Conservation (phyloP, 169 alveolate species). For the Babesia ovata region DNA sequence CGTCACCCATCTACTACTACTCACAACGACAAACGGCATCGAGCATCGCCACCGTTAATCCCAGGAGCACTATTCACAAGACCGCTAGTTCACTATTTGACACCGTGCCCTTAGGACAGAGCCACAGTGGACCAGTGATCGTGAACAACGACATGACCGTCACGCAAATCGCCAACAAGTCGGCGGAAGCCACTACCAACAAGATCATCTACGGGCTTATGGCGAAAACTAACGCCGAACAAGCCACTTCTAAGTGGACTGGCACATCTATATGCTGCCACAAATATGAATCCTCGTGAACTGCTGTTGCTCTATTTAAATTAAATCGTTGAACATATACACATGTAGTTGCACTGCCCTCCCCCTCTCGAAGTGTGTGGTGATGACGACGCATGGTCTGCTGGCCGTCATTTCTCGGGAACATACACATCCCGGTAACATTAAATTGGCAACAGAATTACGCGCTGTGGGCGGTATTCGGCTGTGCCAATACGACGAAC, state of each 20-base stretch:
- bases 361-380: no score
- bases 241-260: not conserved
- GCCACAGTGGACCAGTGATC: no score
- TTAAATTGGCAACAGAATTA: not conserved
- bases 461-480: not conserved
- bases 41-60: no score
- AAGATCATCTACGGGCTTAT: constrained; percentile 51
- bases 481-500: not conserved
- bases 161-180: constrained; percentile 44
- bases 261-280: not conserved
- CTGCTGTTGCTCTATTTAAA: no score
- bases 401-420: not conserved
- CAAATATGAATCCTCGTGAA: not conserved
- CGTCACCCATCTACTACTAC: constrained; percentile 22
- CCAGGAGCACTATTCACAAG: not conserved
- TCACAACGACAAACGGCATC: constrained; percentile 7
- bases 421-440: not conserved
- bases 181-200: constrained; percentile 64
- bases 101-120: not conserved
- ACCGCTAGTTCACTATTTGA: not conserved
- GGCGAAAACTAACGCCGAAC: constrained; percentile 25
- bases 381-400: not conserved
- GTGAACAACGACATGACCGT: constrained; percentile 7
- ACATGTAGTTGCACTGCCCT: no score
- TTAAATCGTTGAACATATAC: no score